A percentile compares a stretch with the other conserved stretches of the same genome.
Evolutionary conservation across 169 alveolate species (phyloP).

Genomic region (Plasmodium billcollinsi): DNA sequence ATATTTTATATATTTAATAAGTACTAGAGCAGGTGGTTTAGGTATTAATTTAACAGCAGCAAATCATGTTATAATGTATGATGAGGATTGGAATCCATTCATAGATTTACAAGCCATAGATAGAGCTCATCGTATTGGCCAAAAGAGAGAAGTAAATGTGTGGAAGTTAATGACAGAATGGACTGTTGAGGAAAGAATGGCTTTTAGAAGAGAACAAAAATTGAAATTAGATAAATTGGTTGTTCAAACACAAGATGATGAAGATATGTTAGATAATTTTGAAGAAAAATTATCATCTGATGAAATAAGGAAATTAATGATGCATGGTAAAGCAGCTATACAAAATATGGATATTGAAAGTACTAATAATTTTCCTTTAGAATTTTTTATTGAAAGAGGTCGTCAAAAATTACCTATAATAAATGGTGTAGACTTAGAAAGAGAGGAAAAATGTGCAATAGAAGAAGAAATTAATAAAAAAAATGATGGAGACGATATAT

Average conservation of each 20-base stretch:
- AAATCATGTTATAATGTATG: slow-evolving; percentile 98
- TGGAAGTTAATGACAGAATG: slow-evolving; percentile 97
- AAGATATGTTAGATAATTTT: slow-evolving; percentile 75
- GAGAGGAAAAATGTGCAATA: slow-evolving; percentile 45
- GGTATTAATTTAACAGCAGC: slow-evolving; percentile 98
- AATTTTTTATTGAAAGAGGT: slow-evolving; percentile 77
- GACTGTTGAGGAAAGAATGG: slow-evolving; percentile 99
- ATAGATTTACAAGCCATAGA: slow-evolving; percentile 99
- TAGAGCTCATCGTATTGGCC: slow-evolving; percentile 99
- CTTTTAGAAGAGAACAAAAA: slow-evolving; percentile 96
- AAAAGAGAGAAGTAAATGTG: slow-evolving; percentile 97
- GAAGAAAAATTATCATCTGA: slow-evolving; percentile 87
- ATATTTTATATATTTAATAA: slow-evolving; percentile 89
- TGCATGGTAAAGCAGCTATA: slow-evolving; percentile 89
- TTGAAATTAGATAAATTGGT: slow-evolving; percentile 90
- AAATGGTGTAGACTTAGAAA: slow-evolving; percentile 77
- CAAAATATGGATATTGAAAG: slow-evolving; percentile 81
- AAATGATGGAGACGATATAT: slow-evolving; percentile 38
- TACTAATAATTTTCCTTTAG: slow-evolving; percentile 77
- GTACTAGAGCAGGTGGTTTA: slow-evolving; percentile 97
- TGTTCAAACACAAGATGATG: slow-evolving; percentile 84
- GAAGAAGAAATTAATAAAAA: slow-evolving; percentile 76
- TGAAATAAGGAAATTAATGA: slow-evolving; percentile 88
- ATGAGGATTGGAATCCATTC: slow-evolving; percentile 99
- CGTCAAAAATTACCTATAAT: slow-evolving; percentile 78